Base-by-base conservation (phyloP, 768 basidiomycete species). In the Suillus discolor region DNA sequence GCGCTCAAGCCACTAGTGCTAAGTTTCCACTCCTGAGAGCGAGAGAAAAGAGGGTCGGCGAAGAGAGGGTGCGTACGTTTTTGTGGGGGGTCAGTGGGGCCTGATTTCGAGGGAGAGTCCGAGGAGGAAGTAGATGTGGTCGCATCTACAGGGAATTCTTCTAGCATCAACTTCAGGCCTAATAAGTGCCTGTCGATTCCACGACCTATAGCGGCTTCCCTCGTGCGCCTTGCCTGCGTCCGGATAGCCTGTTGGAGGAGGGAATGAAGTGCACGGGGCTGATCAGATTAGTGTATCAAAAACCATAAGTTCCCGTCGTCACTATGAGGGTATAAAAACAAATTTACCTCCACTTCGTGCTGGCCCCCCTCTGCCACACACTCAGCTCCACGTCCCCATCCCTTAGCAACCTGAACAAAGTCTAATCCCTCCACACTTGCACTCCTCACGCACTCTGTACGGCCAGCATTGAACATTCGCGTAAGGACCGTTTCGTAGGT, bases 401-500 rank as follows among this genome's bases (percentile, higher is more conserved):
- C 62, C 63, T 42, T 69, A 65, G 73, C 75, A 73, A 11, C 34
- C 62, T 5, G 63, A 65, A 62, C 67, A 72, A 13, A 66, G 67
- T 60, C 39, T 64, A 23, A 72, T 18, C 81, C 91, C 96, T 9
- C 81, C 81, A 39, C 92, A 84, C 90, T 91, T 67, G 95, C 92
- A 23, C 78, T 79, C 61, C 88, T 91, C 53, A 92, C 81, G 0
- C 89, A 85, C 73, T 98, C 96, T 2, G 96, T 97, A 20, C 96
- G 86, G 18, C 94, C 96, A 67, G 89, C 87, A 66, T 89, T 81
- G 79, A 96, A 96, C 75, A 92, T 84, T 31, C 94, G 86, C 2
- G 96, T 97, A 39, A 96, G 84, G 0, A 90, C 93, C 0, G 96
- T 97, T 78, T 98, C 96, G 74, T 98, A 97, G 8, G 93, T 94